Base-by-base conservation (phyloP, 2,329 filamentous ascomycete species). In the Juglanconis sp. region DNA sequence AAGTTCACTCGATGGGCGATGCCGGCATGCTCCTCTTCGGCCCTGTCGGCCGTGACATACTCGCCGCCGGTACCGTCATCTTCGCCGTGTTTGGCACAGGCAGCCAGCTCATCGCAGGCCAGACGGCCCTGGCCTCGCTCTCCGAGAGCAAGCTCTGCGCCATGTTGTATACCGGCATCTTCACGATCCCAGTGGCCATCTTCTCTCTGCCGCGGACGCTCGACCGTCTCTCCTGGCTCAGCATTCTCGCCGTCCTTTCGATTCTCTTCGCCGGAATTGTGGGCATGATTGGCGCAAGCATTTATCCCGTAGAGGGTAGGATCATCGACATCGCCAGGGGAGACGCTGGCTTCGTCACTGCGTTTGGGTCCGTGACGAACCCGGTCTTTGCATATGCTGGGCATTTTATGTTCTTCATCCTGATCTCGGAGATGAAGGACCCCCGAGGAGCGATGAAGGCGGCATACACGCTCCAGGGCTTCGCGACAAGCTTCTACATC, bases 1-100 rank as follows among this genome's bases (percentile, higher is more conserved):
- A 68, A 77, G 81, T 85, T 3, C 83, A 85, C 65, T 79, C 79
- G 55, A 84, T 85, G 72, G 82, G 82, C 47, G 82, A 85, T 63
- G 82, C 81, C 0, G 82, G 82, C 15, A 71, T 70, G 47, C 77
- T 84, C 56, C 73, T 86, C 24, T 82, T 84, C 57, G 83, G 83
- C 3, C 77, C 75, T 1, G 60, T 79, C 5, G 81, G 82, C 0
- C 75, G 80, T 31, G 81, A 81, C 63, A 63, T 83, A 11, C 73
- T 84, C 42, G 75, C 74, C 35, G 74, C 71, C 17, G 80, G 81
- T 3, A 83, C 79, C 0, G 69, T 82, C 56, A 73, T 81, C 64
- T 84, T 84, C 64, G 79, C 80, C 44, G 72, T 83, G 34, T 82
- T 78, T 62, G 77, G 75, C 1, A 78, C 79, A 0, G 81, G 81